These are phyloP conservation scores for Pisolithus albus DNA, from an alignment of 768 basidiomycete species.

Conservation along the genomic window DNA sequence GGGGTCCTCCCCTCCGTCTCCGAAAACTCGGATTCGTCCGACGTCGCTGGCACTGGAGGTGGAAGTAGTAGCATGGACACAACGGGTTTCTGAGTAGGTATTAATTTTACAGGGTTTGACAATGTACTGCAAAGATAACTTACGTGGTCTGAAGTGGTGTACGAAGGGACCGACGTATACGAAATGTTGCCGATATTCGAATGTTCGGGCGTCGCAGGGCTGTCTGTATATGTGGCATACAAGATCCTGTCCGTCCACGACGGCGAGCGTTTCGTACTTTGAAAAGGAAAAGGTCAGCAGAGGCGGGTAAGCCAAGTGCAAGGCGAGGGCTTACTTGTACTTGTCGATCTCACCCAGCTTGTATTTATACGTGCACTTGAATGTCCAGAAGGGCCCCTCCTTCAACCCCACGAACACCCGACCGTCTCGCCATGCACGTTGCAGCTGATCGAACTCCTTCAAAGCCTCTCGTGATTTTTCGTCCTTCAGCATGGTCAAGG, in stretches of 20 bases:
- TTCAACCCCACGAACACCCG: slow-evolving; percentile 63
- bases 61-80: slow-evolving; percentile 66
- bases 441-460: slow-evolving; percentile 70
- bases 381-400: slow-evolving; percentile 84
- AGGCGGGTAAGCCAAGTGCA: background rate
- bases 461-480: slow-evolving; percentile 51
- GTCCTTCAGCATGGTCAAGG: slow-evolving; percentile 36
- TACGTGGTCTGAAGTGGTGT: slow-evolving; percentile 89
- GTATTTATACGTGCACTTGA: slow-evolving; percentile 92
- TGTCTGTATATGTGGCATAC: slow-evolving; percentile 71
- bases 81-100: slow-evolving; percentile 68
- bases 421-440: slow-evolving; percentile 54
- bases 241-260: slow-evolving; percentile 93
- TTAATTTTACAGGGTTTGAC: background rate
- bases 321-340: slow-evolving; percentile 51
- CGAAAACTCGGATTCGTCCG: background rate
- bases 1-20: slow-evolving; percentile 1
- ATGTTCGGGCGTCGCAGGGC: slow-evolving; percentile 40
- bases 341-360: slow-evolving; percentile 72
- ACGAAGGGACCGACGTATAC: slow-evolving; percentile 76
- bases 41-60: slow-evolving; percentile 23
- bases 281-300: slow-evolving; percentile 6
- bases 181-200: slow-evolving; percentile 58
- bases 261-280: slow-evolving; percentile 64
- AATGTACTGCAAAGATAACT: slow-evolving; percentile 13